Base-by-base conservation (phyloP, 2,329 filamentous ascomycete species). In the Neofusicoccum ribis region DNA sequence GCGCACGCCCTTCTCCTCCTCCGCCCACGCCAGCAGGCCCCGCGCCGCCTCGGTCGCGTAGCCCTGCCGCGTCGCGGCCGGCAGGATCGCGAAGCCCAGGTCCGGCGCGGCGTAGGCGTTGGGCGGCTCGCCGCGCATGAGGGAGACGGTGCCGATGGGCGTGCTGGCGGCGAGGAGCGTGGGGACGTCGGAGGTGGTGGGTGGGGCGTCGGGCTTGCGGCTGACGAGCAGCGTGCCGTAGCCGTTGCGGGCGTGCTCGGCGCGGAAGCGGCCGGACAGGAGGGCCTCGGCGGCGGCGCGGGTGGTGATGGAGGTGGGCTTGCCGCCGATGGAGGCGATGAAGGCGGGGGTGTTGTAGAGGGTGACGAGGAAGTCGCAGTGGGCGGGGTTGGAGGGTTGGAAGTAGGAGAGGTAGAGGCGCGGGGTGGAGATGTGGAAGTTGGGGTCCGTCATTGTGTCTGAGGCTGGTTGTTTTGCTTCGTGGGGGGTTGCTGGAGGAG, bases 151-250 rank as follows among this genome's bases (percentile, higher is more conserved):
- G 8, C 71, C 70, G 1, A 75, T 69, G 14, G 66, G 67, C 12
- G 68, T 72, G 2, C 72, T 66, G 20, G 61, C 61, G 20, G 61
- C 61, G 5, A 63, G 60, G 1, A 64, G 58, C 5, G 41, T n/a
- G 3, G 46, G n/a, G 23, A 23, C 3, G n/a, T 63, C 46, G 50
- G 34, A n/a, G 65, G 63, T 5, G 64, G 67, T 34, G 3, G 23
- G 23, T 23, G 23, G 23, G 23, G 23, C 14, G 3, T 50, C 0
- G 3, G 50, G 65, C 39, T 70, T 69, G 14, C 74, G 68, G 3
- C 68, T 70, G 39, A 76, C 66, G 2, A 76, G 68, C 49, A 70
- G 75, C 0, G 69, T 71, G 1, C 74, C 74, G 59, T 70, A 73
- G 27, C 75, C 74, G 37, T 69, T 72, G 23, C 68, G 67, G 34